Conservation (phyloP, 2,329 filamentous ascomycete species). For the Ceratocystis eucalypticola region DNA sequence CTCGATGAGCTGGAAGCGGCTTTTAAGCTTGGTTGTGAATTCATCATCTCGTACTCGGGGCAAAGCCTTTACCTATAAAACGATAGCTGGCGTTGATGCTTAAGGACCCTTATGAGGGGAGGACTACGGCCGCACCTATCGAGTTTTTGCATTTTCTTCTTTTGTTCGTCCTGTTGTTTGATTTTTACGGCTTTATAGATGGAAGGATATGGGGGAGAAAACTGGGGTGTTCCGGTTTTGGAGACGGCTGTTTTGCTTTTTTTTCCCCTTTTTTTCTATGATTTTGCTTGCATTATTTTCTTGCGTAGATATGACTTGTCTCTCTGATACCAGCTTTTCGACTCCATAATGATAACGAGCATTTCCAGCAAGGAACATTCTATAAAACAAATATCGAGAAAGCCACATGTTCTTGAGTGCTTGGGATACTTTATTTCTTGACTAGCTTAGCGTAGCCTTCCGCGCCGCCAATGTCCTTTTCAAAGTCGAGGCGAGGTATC, state of each 20-base stretch:
- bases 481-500: conserved; percentile 49
- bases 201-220: not conserved
- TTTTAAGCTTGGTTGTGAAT: conserved; percentile 61
- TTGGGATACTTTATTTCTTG: conserved; percentile 2
- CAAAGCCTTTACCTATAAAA: conserved; percentile 41
- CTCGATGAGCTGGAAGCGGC: conserved; percentile 52
- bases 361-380: not conserved
- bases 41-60: conserved; percentile 56
- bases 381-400: not conserved
- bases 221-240: not conserved
- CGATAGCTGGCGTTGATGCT: not conserved
- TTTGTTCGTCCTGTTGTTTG: conserved; percentile 3
- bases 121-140: too few species aligned
- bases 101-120: too few species aligned
- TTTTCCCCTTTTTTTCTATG: conserved; percentile 9
- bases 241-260: conserved; percentile 1
- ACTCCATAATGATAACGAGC: not conserved
- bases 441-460: conserved; percentile 43
- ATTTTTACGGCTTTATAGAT: conserved; percentile 8
- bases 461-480: conserved; percentile 37
- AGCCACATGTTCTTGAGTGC: not conserved
- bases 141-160: not conserved
- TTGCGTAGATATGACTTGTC: not conserved
- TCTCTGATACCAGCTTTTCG: not conserved
- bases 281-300: conserved; percentile 6